A percentile compares a stretch with the other conserved stretches of the same genome.
Conservation (phyloP, 129 eudicot species). For the Centella asiatica region DNA sequence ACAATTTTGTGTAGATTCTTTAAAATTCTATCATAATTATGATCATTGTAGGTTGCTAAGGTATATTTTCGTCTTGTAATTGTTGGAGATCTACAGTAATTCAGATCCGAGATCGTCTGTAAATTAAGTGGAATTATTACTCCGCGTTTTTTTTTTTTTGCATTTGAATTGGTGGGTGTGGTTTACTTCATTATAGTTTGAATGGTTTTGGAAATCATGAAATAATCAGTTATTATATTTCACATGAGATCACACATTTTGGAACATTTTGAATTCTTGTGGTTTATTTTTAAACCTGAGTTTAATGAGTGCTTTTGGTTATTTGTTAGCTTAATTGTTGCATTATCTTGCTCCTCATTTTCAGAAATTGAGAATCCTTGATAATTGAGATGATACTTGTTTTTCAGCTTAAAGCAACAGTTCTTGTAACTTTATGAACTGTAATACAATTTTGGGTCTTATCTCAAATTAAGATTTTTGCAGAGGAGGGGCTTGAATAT, state of each 20-base stretch:
- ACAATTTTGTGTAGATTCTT: slow-evolving; percentile 5
- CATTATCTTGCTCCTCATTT: too few species aligned
- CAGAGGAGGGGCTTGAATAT: slow-evolving; percentile 17
- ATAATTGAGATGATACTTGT: not conserved
- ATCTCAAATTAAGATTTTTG: slow-evolving; percentile 12
- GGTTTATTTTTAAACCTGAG: not conserved
- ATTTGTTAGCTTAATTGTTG: not conserved
- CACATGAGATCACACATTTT: not conserved
- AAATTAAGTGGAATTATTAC: not conserved
- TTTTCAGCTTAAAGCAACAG: not conserved
- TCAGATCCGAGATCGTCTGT: slow-evolving; percentile 25
- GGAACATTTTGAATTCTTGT: not conserved
- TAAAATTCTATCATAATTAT: not conserved
- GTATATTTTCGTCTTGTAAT: not conserved
- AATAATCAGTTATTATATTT: not conserved
- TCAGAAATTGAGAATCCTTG: not conserved
- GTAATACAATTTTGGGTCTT: not conserved
- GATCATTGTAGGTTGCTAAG: not conserved
- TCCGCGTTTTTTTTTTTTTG: slow-evolving; percentile 18
- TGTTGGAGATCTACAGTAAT: not conserved
- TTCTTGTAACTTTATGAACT: not conserved
- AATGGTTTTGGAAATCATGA: slow-evolving; percentile 1
- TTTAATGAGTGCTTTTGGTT: slow-evolving; percentile 1
- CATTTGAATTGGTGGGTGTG: slow-evolving; percentile 24
- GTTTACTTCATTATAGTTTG: slow-evolving; percentile 1